Evolutionary conservation across 164 flowering plant genomes (phyloP).

Genomic region (Amborella trichopoda): DNA sequence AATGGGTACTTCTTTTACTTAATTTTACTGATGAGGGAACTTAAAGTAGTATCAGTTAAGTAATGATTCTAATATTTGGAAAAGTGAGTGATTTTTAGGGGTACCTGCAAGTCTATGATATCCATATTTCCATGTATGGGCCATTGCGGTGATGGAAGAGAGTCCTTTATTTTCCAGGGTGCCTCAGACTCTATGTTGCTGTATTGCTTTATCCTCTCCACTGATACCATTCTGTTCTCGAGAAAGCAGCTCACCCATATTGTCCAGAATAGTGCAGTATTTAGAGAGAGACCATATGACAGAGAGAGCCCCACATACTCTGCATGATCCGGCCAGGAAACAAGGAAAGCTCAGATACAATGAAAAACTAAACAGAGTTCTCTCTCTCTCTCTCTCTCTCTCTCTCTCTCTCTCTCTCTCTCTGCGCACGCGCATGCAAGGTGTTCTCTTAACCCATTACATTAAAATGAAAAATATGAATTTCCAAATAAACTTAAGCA

Average conservation of each 20-base stretch:
- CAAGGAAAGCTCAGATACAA: neutral
- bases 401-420: neutral
- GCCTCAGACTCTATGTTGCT: conserved; percentile 76
- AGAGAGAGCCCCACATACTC: conserved; percentile 79
- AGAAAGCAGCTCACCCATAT: conserved; percentile 62
- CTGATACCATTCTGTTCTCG: conserved; percentile 89
- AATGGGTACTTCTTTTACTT: too few relatives aligned
- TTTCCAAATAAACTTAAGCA: neutral
- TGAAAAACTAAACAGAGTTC: neutral
- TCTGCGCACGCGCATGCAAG: neutral
- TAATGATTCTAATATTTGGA: too few relatives aligned
- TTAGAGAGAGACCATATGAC: conserved; percentile 86
- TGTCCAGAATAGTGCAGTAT: conserved; percentile 48
- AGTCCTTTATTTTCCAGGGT: conserved; percentile 50
- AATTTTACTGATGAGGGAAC: too few relatives aligned
- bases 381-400: neutral
- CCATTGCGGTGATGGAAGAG: conserved; percentile 61
- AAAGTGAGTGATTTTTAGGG: too few relatives aligned
- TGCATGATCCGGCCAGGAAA: conserved; percentile 11
- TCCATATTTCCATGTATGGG: conserved; percentile 68
- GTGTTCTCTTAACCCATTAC: neutral
- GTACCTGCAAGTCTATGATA: conserved; percentile 65
- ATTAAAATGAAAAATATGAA: neutral
- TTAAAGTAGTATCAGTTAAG: too few relatives aligned
- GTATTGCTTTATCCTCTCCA: conserved; percentile 85